Evolutionary conservation across 2,329 filamentous ascomycete genomes (phyloP).

Genomic region (Aureobasidium sp.): DNA sequence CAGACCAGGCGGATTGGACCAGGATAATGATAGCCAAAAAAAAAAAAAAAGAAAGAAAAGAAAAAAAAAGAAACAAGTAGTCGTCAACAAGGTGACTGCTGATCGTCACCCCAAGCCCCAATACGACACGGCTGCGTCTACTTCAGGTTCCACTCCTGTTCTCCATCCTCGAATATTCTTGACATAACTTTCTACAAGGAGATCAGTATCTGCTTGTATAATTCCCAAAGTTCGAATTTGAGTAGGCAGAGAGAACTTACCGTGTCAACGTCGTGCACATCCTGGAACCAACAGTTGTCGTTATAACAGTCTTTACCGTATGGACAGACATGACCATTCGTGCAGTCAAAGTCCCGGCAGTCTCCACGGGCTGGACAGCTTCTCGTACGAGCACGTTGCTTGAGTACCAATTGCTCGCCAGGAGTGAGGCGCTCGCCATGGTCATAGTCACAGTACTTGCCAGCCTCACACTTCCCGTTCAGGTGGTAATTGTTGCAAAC

Average conservation of each 20-base stretch:
- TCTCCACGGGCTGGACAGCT: conserved; percentile 30
- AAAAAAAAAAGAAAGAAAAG: neutral
- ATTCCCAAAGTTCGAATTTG: neutral
- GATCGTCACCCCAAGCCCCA: neutral
- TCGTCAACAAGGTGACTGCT: neutral
- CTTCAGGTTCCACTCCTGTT: conserved; percentile 22
- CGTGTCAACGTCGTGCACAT: conserved; percentile 35
- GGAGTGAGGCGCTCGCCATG: conserved; percentile 35
- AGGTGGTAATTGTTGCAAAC: conserved; percentile 35
- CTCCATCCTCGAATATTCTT: conserved; percentile 25
- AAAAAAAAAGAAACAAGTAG: neutral
- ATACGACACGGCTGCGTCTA: neutral
- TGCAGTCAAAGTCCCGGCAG: conserved; percentile 38
- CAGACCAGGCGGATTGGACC: too few species aligned
- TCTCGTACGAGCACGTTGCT: conserved; percentile 36
- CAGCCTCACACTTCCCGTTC: conserved; percentile 33
- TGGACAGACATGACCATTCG: conserved; percentile 36
- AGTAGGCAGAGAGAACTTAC: conserved; percentile 19
- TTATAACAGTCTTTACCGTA: conserved; percentile 31
- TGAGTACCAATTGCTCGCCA: conserved; percentile 34
- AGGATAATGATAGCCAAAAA: neutral
- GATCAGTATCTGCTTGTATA: neutral
- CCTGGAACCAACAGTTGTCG: conserved; percentile 32
- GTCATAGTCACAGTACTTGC: conserved; percentile 36
- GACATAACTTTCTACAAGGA: conserved; percentile 22